Conservation (phyloP, 106 monocot species). For the Posidonia australis region DNA sequence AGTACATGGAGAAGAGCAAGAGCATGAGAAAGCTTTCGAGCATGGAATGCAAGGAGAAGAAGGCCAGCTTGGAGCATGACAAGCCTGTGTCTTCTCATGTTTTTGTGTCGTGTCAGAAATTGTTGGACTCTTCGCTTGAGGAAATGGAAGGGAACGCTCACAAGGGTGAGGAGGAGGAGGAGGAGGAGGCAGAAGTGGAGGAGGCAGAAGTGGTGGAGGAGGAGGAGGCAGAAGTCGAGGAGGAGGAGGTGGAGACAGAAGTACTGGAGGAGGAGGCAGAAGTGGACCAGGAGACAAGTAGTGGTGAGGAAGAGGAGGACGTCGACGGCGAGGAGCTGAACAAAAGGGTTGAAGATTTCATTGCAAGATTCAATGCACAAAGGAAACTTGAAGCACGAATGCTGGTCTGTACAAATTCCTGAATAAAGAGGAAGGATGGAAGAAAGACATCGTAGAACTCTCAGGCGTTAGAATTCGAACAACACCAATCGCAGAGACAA, state of each 20-base stretch:
- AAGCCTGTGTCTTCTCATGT: neutral
- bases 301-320: conserved; percentile 9
- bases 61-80: neutral
- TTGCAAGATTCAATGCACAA: conserved; percentile 53
- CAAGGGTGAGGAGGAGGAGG: conserved; percentile 16
- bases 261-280: conserved; percentile 1
- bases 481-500: no score
- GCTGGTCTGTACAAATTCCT: neutral
- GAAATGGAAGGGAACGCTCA: neutral
- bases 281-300: conserved; percentile 5
- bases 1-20: conserved; percentile 15
- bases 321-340: conserved; percentile 34
- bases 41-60: neutral
- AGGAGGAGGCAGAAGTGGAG: neutral
- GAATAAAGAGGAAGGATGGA: no score
- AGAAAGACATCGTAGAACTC: no score
- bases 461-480: no score
- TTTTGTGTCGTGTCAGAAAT: neutral
- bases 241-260: conserved; percentile 11
- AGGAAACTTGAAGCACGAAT: conserved; percentile 41
- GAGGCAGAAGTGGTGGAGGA: neutral
- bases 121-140: neutral
- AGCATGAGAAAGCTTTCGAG: neutral
- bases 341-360: conserved; percentile 55
- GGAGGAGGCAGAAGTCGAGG: conserved; percentile 7